phyloP scores from a whole-genome alignment of 441 rosid species.

The Erysimum cheiri region DNA sequence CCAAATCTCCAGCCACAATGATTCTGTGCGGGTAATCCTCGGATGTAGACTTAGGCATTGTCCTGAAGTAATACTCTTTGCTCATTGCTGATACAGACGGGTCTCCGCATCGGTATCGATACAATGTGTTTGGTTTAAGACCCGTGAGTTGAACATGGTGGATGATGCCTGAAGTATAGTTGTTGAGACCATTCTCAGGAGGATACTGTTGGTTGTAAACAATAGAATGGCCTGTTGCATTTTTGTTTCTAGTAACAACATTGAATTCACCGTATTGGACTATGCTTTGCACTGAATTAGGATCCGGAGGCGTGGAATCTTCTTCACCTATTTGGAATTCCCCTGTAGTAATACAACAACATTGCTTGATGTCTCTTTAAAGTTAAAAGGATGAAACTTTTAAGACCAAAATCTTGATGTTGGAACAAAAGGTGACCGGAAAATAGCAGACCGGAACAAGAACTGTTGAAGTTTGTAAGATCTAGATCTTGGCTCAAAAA shows the following conservation, averaged over 20 bases:
- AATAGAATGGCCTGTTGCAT: slow-evolving; percentile 48
- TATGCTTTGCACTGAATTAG: slow-evolving; percentile 49
- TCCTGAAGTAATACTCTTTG: slow-evolving; percentile 55
- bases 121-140: slow-evolving; percentile 62
- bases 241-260: slow-evolving; percentile 8
- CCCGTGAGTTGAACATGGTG: slow-evolving; percentile 64
- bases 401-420: not conserved
- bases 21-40: slow-evolving; percentile 63
- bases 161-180: slow-evolving; percentile 63
- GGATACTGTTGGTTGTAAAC: slow-evolving; percentile 55
- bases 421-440: slow-evolving; percentile 5
- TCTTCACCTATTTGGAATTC: slow-evolving; percentile 52
- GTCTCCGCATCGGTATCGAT: slow-evolving; percentile 78
- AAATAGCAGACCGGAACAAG: slow-evolving; percentile 18
- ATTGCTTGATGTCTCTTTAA: slow-evolving; percentile 5
- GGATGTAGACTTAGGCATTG: slow-evolving; percentile 73
- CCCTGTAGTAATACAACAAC: slow-evolving; percentile 41
- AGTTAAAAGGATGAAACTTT: slow-evolving; percentile 3
- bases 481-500: slow-evolving; percentile 18
- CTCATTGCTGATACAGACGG: slow-evolving; percentile 73
- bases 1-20: slow-evolving; percentile 73
- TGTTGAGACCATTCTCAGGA: slow-evolving; percentile 42
- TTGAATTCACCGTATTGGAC: slow-evolving; percentile 48
- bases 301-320: slow-evolving; percentile 47
- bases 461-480: not conserved